Evolutionary conservation across 2,329 filamentous ascomycete genomes (phyloP).

Genomic region (Stachybotrys chartarum): DNA sequence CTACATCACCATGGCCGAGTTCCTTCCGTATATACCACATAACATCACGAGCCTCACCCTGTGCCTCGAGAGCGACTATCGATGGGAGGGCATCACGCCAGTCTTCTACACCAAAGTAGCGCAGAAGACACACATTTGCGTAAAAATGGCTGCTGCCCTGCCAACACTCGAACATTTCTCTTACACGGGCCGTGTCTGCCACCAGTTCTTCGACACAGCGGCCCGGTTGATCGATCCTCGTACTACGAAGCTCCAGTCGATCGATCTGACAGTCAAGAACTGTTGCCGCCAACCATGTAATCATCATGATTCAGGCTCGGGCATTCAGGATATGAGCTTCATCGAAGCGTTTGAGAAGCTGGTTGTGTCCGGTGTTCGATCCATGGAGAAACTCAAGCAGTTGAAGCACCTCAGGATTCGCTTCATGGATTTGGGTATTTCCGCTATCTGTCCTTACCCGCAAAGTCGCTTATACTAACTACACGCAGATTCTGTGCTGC

Average conservation of each 20-base stretch:
- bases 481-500: conserved; percentile 56
- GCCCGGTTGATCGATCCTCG: conserved; percentile 40
- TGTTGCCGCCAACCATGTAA: conserved; percentile 53
- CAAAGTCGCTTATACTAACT: conserved; percentile 9
- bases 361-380: conserved; percentile 55
- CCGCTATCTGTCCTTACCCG: neutral
- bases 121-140: conserved; percentile 57
- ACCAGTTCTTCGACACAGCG: conserved; percentile 57
- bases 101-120: conserved; percentile 54
- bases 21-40: conserved; percentile 49
- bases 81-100: conserved; percentile 54
- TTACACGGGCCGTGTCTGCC: conserved; percentile 67
- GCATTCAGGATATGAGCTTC: conserved; percentile 65
- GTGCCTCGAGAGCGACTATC: conserved; percentile 65
- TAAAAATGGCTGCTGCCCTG: conserved; percentile 51
- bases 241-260: conserved; percentile 49
- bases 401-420: conserved; percentile 62
- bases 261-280: conserved; percentile 69
- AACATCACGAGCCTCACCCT: conserved; percentile 58
- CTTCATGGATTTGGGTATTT: conserved; percentile 63
- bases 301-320: conserved; percentile 59
- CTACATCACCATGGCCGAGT: conserved; percentile 61
- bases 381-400: conserved; percentile 50
- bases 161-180: conserved; percentile 60
- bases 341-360: conserved; percentile 65